Conservation (phyloP, 257 asterid species). For the Linaria vulgaris region DNA sequence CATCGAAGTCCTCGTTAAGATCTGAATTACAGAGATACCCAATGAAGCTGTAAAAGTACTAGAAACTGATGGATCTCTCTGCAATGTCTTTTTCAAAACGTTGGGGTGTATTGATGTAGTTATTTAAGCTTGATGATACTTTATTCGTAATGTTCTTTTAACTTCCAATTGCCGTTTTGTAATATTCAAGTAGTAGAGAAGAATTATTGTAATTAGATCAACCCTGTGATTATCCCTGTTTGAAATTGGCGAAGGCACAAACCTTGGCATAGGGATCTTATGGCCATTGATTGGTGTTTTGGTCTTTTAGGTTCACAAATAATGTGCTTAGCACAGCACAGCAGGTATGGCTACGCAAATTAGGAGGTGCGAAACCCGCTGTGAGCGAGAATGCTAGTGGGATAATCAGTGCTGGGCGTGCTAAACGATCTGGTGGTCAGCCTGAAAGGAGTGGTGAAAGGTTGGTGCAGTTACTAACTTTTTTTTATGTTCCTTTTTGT, state of each 20-base stretch:
- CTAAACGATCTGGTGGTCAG: constrained; percentile 70
- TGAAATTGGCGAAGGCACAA: background rate
- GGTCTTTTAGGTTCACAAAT: constrained; percentile 73
- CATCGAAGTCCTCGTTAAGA: too few species aligned
- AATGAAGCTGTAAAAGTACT: too few species aligned
- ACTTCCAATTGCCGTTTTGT: too few species aligned
- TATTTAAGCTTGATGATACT: too few species aligned
- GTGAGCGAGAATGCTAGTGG: constrained; percentile 88
- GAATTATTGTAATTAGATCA: too few species aligned
- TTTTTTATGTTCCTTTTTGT: constrained; percentile 21
- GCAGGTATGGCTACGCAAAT: constrained; percentile 93
- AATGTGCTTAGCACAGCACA: constrained; percentile 97
- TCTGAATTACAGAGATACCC: too few species aligned
- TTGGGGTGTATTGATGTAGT: too few species aligned
- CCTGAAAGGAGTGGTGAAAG: constrained; percentile 73
- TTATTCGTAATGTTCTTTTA: too few species aligned
- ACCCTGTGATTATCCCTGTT: too few species aligned
- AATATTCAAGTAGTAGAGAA: too few species aligned
- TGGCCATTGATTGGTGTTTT: constrained; percentile 1
- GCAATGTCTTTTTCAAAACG: too few species aligned
- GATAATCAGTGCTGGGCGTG: constrained; percentile 94
- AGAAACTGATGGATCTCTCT: too few species aligned
- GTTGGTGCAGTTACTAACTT: constrained; percentile 39
- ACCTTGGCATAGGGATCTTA: background rate
- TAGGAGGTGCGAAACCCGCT: constrained; percentile 93